These are phyloP conservation scores for Trichopus zeylanicus DNA, from an alignment of 116 monocot genomes.

Conservation along the genomic window DNA sequence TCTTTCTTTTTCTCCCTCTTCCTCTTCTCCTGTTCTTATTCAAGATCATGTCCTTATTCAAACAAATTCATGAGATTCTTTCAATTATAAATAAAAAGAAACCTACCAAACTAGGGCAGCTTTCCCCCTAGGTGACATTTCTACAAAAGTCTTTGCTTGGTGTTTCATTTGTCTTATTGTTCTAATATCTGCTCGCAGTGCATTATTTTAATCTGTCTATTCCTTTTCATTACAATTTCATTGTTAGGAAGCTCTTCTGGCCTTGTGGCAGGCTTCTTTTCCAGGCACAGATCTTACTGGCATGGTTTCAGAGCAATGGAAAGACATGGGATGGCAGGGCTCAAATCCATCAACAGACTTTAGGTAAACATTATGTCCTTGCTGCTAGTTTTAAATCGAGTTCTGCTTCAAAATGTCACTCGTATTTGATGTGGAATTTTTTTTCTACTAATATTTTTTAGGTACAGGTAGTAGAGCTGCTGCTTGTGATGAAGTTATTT, in stretches of 20 bases:
- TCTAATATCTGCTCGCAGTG: not conserved
- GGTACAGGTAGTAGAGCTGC: too few species aligned
- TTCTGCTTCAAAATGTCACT: not conserved
- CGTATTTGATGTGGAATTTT: not conserved
- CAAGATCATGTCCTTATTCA: too few species aligned
- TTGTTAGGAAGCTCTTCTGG: constrained; percentile 75
- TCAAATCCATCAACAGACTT: constrained; percentile 90
- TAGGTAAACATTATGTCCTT: constrained; percentile 27
- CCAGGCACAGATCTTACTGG: constrained; percentile 58
- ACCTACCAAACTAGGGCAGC: too few species aligned
- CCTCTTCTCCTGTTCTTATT: too few species aligned
- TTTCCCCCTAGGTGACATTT: too few species aligned
- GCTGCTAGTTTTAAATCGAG: not conserved
- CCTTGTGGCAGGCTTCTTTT: constrained; percentile 77
- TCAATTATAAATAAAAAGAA: too few species aligned
- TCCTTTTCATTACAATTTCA: not conserved
- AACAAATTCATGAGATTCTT: too few species aligned
- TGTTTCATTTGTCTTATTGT: not conserved
- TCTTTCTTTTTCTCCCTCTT: too few species aligned
- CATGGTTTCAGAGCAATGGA: constrained; percentile 87
- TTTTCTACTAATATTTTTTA: not conserved
- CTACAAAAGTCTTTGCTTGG: too few species aligned
- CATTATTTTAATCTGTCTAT: not conserved
- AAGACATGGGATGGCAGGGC: constrained; percentile 98
- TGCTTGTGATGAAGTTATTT: too few species aligned